Conservation (phyloP, 495 filamentous ascomycete species). For the Chaetomium fimeti region DNA sequence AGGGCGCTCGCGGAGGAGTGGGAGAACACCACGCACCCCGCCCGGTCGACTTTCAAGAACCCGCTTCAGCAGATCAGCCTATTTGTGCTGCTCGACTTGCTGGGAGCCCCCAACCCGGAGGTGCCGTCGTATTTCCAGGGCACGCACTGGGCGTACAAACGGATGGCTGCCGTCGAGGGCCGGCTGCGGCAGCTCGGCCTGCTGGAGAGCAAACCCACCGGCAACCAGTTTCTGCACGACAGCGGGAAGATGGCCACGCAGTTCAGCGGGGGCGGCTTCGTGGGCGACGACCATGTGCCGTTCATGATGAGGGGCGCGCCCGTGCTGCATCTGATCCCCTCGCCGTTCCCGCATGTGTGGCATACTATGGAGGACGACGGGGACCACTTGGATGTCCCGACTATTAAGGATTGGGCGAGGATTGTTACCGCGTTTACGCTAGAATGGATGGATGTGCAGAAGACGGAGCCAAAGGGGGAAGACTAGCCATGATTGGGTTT, state of each 20-base stretch:
- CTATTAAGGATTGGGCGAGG: conserved; percentile 79
- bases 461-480: conserved; percentile 24
- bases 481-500: not conserved
- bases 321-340: conserved; percentile 79
- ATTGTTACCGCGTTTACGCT: conserved; percentile 75
- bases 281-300: conserved; percentile 80
- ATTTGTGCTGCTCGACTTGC: conserved; percentile 85
- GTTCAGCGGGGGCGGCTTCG: conserved; percentile 42
- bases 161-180: conserved; percentile 64
- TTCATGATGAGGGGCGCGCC: conserved; percentile 79
- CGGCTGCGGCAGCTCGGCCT: conserved; percentile 58
- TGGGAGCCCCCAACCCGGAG: conserved; percentile 63
- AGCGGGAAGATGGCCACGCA: conserved; percentile 50
- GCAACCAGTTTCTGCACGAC: conserved; percentile 49
- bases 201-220: conserved; percentile 35
- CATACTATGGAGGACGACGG: conserved; percentile 78
- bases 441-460: conserved; percentile 71
- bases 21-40: conserved; percentile 65
- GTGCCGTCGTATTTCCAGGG: conserved; percentile 78
- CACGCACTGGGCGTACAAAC: conserved; percentile 87
- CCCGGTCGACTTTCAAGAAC: conserved; percentile 66
- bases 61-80: conserved; percentile 72
- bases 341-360: conserved; percentile 76
- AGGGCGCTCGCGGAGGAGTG: conserved; percentile 72
- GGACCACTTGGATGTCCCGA: conserved; percentile 72